phyloP scores from a whole-genome alignment of 257 asterid genomes.

The Forsythia suspensa region DNA sequence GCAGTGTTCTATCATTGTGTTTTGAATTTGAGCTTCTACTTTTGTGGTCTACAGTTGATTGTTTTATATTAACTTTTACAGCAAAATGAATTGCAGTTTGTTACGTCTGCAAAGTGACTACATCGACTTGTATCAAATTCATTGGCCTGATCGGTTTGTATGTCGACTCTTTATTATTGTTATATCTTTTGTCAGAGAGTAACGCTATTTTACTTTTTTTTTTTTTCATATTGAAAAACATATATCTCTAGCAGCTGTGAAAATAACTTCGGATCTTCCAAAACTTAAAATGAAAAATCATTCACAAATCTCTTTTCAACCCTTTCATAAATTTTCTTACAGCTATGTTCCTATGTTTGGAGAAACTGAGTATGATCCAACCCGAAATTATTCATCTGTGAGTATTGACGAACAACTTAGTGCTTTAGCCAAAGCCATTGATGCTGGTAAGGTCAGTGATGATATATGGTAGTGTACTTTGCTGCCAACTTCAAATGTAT shows the following conservation, averaged over 20 bases:
- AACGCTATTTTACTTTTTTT: background rate
- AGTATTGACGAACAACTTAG: constrained; percentile 76
- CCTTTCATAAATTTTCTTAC: constrained; percentile 15
- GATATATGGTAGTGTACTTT: constrained; percentile 14
- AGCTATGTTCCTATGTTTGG: constrained; percentile 86
- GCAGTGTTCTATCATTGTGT: background rate
- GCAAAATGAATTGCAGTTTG: constrained; percentile 52
- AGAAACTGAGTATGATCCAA: constrained; percentile 72
- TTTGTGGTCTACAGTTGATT: constrained; percentile 11
- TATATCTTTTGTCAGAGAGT: background rate
- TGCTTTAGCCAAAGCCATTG: constrained; percentile 70
- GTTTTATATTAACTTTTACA: constrained; percentile 18
- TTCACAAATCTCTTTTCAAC: constrained; percentile 9
- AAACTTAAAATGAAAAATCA: background rate
- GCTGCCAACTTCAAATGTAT: background rate
- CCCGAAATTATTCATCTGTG: constrained; percentile 46
- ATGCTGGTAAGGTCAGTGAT: constrained; percentile 82
- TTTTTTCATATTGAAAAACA: background rate
- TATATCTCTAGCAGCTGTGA: background rate
- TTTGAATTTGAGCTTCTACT: background rate
- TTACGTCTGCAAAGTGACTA: constrained; percentile 67
- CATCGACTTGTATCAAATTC: constrained; percentile 91
- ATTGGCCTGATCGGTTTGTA: constrained; percentile 99
- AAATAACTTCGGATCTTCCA: constrained; percentile 10
- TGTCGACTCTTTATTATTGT: constrained; percentile 25